Percentiles rank a stretch among this genome's conserved stretches.
These are phyloP conservation scores for Chlamydomonas incerta DNA, from an alignment of 139 green algal species.

Conservation along the genomic window DNA sequence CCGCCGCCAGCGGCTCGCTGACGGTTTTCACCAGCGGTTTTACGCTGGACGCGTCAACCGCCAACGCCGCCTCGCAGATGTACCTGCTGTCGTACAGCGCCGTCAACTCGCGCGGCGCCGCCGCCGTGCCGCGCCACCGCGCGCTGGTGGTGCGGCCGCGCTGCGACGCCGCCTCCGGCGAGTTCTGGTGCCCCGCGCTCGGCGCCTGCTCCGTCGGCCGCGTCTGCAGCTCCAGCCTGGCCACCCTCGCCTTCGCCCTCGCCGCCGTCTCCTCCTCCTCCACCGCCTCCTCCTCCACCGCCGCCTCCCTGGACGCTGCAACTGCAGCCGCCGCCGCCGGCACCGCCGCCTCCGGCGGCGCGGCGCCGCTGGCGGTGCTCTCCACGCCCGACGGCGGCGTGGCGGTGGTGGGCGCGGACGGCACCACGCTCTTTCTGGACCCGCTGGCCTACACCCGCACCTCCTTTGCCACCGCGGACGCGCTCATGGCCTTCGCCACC, in stretches of 20 bases:
- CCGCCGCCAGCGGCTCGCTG: not conserved
- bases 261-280: not conserved
- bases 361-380: not conserved
- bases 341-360: not conserved
- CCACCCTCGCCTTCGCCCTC: not conserved
- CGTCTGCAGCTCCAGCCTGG: not conserved
- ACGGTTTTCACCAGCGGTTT: not conserved
- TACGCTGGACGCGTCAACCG: not conserved
- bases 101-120: not conserved
- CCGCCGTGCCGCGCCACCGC: slow-evolving; percentile 20
- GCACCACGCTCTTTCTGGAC: not conserved
- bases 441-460: slow-evolving; percentile 5
- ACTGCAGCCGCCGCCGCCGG: not conserved
- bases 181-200: slow-evolving; percentile 26
- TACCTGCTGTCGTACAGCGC: slow-evolving; percentile 39
- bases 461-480: not conserved
- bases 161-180: slow-evolving; percentile 7
- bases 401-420: not conserved
- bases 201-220: slow-evolving; percentile 17
- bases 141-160: slow-evolving; percentile 22
- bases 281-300: not conserved
- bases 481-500: not conserved
- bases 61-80: not conserved
- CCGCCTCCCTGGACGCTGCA: not conserved
- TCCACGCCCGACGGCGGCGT: not conserved